Base-by-base conservation (phyloP, 2,329 filamentous ascomycete genomes). In the Colletotrichum chrysophilum region DNA sequence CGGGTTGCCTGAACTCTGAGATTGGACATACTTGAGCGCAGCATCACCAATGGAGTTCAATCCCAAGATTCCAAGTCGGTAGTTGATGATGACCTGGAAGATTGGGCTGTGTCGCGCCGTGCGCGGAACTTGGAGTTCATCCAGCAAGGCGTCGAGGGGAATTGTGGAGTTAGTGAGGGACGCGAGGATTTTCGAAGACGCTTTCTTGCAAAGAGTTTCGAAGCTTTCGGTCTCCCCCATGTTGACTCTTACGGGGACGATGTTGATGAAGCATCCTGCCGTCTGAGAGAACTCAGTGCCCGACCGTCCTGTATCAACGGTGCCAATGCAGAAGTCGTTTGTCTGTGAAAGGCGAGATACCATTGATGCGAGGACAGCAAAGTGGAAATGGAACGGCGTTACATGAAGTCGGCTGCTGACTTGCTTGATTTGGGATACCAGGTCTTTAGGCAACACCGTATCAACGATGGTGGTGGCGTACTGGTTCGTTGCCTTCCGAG, bases 111-210 rank as follows among this genome's bases (percentile, higher is more conserved):
- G 78, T 0, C 80, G 75, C 0, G 84, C 70, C 0, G 87, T 86
- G 2, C 88, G 81, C 0, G 82, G 77, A 1, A 88, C 82, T 4
- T 83, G 79, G 0, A 91, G 80, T 34, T 88, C 80, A 1, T 86
- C 79, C 0, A 91, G 81, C 0, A 92, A 75, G 0, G 87, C 80
- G 60, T 91, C 86, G 65, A 90, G 89, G 0, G 90, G 90, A 7
- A 91, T 68, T 0, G 76, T 58, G 0, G 88, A 88, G 78, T 89
- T 80, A 0, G 75, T 77, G 0, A 91, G 80, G 0, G 86, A 88
- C 0, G 66, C 67, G 26, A 86, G 83, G 2, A 24, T 69, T 6
- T 69, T 71, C 14, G 48, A 38, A 4, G 69, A 71, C 2, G 24
- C 16, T 16, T 36, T 55, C 21, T 26, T 55, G 30, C 58, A 65